Conservation (phyloP, 2,329 filamentous ascomycete genomes). For the Chalaropsis thielavioides region DNA sequence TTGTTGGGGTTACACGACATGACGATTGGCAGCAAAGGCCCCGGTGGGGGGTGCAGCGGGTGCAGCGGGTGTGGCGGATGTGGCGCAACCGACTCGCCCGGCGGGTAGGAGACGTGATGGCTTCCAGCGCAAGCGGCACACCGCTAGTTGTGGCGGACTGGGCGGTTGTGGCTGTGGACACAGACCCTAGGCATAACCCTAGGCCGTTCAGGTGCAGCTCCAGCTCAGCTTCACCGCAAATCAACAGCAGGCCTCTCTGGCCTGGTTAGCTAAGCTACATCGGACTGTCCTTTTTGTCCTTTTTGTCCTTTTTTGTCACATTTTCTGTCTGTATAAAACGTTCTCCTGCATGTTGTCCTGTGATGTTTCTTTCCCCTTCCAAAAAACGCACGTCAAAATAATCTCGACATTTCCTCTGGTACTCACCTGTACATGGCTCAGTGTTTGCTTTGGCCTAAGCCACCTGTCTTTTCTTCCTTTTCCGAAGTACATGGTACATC, state of each 20-base stretch:
- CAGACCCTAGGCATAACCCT: not conserved
- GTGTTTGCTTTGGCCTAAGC: not conserved
- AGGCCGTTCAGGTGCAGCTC: not conserved
- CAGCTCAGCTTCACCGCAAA: not conserved
- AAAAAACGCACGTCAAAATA: not conserved
- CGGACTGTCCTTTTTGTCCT: constrained; percentile 1
- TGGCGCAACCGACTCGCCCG: not conserved
- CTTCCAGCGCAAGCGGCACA: not conserved
- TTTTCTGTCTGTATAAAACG: constrained; percentile 2
- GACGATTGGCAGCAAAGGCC: not conserved
- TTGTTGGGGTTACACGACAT: constrained; percentile 1
- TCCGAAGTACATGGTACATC: constrained; percentile 5
- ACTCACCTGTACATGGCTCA: not conserved
- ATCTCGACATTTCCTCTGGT: not conserved
- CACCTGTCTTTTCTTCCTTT: constrained; percentile 1
- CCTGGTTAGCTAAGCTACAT: not conserved
- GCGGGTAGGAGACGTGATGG: not conserved
- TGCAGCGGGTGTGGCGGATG: not conserved
- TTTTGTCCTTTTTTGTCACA: constrained; percentile 1
- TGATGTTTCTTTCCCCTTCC: not conserved
- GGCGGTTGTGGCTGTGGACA: not conserved
- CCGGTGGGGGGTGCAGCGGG: not conserved
- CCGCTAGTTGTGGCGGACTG: not conserved
- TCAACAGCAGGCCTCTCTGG: not conserved
- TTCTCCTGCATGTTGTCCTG: not conserved